A percentile compares a stretch with the other conserved stretches of the same genome.
Evolutionary conservation across 2,329 filamentous ascomycete species (phyloP).

Genomic region (Arthrobotrys iridis): DNA sequence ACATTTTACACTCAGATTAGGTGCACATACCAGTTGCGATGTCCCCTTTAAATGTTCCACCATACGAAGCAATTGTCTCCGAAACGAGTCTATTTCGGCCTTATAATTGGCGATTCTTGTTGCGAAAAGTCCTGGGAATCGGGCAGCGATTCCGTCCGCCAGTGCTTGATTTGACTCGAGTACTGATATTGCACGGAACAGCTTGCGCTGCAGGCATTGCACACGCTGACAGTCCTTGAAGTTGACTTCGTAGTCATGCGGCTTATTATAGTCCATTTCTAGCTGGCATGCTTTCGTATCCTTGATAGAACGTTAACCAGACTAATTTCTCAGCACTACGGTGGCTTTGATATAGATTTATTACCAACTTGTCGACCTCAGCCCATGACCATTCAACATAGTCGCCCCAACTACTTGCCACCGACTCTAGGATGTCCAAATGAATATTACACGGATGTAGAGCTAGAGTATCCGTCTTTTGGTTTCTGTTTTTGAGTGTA

Average conservation of each 20-base stretch:
- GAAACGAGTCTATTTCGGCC: slow-evolving; percentile 9
- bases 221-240: slow-evolving; percentile 25
- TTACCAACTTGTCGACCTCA: slow-evolving; percentile 30
- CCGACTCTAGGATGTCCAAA: slow-evolving; percentile 12
- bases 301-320: not conserved
- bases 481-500: not conserved
- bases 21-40: slow-evolving; percentile 3
- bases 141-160: slow-evolving; percentile 10
- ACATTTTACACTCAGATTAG: no score
- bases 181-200: slow-evolving; percentile 18
- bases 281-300: slow-evolving; percentile 11
- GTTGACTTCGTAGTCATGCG: slow-evolving; percentile 16
- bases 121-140: slow-evolving; percentile 1
- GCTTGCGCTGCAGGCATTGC: slow-evolving; percentile 11
- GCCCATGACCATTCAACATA: slow-evolving; percentile 24
- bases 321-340: not conserved
- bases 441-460: not conserved
- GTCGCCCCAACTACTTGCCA: slow-evolving; percentile 19
- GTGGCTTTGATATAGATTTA: not conserved
- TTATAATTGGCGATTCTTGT: slow-evolving; percentile 13
- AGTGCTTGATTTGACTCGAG: slow-evolving; percentile 22
- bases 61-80: slow-evolving; percentile 11
- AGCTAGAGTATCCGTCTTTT: not conserved
- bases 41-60: slow-evolving; percentile 25
- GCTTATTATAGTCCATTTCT: slow-evolving; percentile 18